Percentiles rank a stretch among this genome's conserved stretches.
These are phyloP conservation scores for Cynanchum wilfordii DNA, from an alignment of 257 asterid genomes.

Conservation along the genomic window DNA sequence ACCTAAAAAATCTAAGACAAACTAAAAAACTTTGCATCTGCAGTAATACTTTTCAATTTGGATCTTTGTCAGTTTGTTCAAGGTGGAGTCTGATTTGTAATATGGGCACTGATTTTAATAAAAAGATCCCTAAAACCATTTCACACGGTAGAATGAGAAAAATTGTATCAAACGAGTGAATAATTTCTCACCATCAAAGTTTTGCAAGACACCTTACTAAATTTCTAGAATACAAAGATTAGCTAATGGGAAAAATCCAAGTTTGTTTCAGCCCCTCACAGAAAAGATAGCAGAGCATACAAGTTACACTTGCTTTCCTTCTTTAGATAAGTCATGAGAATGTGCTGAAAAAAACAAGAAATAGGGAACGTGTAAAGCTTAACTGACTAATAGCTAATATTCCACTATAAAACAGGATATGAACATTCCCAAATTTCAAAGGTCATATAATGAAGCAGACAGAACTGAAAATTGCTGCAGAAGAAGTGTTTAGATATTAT, in stretches of 20 bases:
- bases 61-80: background rate
- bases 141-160: background rate
- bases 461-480: background rate
- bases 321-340: background rate
- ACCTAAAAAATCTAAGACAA: background rate
- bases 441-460: background rate
- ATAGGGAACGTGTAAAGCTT: background rate
- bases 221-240: background rate
- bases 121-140: background rate
- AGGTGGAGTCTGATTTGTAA: background rate
- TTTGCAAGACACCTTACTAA: background rate
- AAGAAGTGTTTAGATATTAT: background rate
- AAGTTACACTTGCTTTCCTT: background rate
- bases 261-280: background rate
- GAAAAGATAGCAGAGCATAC: background rate
- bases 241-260: background rate
- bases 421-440: background rate
- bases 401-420: background rate
- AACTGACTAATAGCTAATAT: background rate
- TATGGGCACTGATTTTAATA: background rate
- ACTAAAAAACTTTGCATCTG: background rate
- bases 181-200: background rate
- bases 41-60: background rate
- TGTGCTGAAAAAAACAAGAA: background rate
- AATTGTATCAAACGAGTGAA: background rate